Evolutionary conservation across 129 eudicot species (phyloP).

Genomic region (Tagetes patula): DNA sequence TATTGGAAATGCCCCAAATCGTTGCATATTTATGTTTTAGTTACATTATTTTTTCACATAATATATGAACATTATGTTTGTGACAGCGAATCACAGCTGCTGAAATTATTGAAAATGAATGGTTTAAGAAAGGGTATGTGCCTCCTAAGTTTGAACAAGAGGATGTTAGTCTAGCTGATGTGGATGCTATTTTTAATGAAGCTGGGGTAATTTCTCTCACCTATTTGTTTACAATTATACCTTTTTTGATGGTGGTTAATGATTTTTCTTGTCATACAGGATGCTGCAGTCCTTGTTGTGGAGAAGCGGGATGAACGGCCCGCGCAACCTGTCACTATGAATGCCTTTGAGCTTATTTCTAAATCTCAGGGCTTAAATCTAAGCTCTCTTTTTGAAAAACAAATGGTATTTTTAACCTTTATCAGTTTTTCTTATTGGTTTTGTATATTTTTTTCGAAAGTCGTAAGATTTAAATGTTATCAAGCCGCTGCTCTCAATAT

Average conservation of each 20-base stretch:
- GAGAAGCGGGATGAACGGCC: constrained; percentile 77
- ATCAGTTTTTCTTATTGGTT: background rate
- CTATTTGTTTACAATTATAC: constrained; percentile 3
- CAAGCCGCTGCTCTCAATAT: no score
- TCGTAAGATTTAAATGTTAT: background rate
- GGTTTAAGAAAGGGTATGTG: constrained; percentile 96
- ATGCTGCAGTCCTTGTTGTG: constrained; percentile 67
- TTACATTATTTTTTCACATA: constrained; percentile 8
- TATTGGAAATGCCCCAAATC: background rate
- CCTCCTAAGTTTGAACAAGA: constrained; percentile 77
- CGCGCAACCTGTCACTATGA: constrained; percentile 77
- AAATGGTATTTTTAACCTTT: constrained; percentile 58
- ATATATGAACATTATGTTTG: constrained; percentile 12
- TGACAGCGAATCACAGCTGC: constrained; percentile 75
- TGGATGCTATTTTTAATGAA: constrained; percentile 76
- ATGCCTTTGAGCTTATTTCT: constrained; percentile 99
- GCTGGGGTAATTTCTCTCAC: constrained; percentile 43
- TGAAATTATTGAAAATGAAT: constrained; percentile 88
- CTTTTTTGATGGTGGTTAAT: constrained; percentile 3
- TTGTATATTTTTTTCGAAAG: background rate
- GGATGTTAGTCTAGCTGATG: constrained; percentile 78
- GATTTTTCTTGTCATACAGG: constrained; percentile 39
- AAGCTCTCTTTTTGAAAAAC: constrained; percentile 84
- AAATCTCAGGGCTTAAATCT: constrained; percentile 98
- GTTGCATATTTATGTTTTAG: background rate